Evolutionary conservation across 352 stramenopile genomes (phyloP).

Genomic region (Globisporangium spinosum): DNA sequence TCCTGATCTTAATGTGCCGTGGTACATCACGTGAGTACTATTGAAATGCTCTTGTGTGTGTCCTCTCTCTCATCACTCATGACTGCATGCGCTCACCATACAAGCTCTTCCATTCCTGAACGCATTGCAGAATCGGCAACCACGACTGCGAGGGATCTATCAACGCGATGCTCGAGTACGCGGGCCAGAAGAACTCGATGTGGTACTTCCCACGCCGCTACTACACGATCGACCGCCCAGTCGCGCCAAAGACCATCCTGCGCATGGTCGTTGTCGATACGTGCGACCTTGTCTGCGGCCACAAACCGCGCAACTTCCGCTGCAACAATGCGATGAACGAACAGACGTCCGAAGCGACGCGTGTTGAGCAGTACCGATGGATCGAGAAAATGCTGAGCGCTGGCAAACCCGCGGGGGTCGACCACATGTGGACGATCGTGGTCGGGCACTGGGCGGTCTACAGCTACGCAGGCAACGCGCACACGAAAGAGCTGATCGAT

Average conservation of each 20-base stretch:
- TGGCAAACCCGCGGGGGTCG: conserved; percentile 54
- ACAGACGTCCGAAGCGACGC: conserved; percentile 57
- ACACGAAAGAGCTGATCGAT: conserved; percentile 74
- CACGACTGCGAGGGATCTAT: conserved; percentile 87
- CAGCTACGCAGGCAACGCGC: conserved; percentile 78
- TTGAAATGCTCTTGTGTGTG: background rate
- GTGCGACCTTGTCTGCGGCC: conserved; percentile 81
- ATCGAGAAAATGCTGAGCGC: conserved; percentile 61
- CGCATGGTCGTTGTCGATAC: conserved; percentile 77
- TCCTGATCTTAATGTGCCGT: conserved; percentile 59
- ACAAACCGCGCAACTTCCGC: conserved; percentile 68
- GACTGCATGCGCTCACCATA: background rate
- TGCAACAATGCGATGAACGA: conserved; percentile 78
- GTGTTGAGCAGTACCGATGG: conserved; percentile 73
- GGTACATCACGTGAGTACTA: conserved; percentile 79
- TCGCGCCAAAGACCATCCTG: conserved; percentile 77
- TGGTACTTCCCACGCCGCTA: conserved; percentile 83
- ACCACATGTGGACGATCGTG: conserved; percentile 84
- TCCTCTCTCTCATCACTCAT: background rate
- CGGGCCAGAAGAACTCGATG: conserved; percentile 53
- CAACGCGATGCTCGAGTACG: conserved; percentile 78
- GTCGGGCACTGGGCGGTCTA: conserved; percentile 85
- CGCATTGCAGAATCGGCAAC: conserved; percentile 65
- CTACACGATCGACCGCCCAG: conserved; percentile 73
- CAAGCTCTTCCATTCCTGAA: background rate